phyloP scores from a whole-genome alignment of 768 basidiomycete genomes.

The Xerocomellus amylosporus region DNA sequence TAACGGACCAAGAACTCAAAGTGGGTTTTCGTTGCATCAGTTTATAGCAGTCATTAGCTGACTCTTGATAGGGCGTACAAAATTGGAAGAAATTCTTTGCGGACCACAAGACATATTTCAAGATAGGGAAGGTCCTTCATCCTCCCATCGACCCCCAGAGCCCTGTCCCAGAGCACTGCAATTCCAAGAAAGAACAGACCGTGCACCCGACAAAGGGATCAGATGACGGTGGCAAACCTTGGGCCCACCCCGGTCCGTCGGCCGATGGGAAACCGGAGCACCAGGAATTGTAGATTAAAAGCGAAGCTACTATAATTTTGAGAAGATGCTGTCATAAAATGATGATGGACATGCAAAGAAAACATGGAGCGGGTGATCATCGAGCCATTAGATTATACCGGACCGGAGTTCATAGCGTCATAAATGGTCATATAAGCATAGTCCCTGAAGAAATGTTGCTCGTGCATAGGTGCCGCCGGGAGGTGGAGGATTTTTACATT shows the following conservation, averaged over 20 bases:
- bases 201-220: slow-evolving; percentile 29
- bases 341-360: slow-evolving; percentile 21
- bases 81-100: slow-evolving; percentile 92
- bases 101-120: slow-evolving; percentile 74
- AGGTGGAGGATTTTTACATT: slow-evolving; percentile 12
- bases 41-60: neutral
- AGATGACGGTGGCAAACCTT: slow-evolving; percentile 29
- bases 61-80: slow-evolving; percentile 54
- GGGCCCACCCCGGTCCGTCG: slow-evolving; percentile 17
- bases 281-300: slow-evolving; percentile 32
- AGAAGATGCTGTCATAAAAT: slow-evolving; percentile 16
- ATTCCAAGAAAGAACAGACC: slow-evolving; percentile 52
- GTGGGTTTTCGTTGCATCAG: slow-evolving; percentile 42
- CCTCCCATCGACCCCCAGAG: slow-evolving; percentile 71
- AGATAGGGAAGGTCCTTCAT: slow-evolving; percentile 75
- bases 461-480: neutral
- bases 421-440: slow-evolving; percentile 26
- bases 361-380: slow-evolving; percentile 23
- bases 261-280: slow-evolving; percentile 13
- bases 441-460: slow-evolving; percentile 18
- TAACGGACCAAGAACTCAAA: slow-evolving; percentile 65
- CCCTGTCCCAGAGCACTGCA: slow-evolving; percentile 73
- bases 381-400: neutral
- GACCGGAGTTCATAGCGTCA: slow-evolving; percentile 19
- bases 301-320: slow-evolving; percentile 8